phyloP scores from a whole-genome alignment of 2,329 filamentous ascomycete species.

The Metarhizium guizhouense region DNA sequence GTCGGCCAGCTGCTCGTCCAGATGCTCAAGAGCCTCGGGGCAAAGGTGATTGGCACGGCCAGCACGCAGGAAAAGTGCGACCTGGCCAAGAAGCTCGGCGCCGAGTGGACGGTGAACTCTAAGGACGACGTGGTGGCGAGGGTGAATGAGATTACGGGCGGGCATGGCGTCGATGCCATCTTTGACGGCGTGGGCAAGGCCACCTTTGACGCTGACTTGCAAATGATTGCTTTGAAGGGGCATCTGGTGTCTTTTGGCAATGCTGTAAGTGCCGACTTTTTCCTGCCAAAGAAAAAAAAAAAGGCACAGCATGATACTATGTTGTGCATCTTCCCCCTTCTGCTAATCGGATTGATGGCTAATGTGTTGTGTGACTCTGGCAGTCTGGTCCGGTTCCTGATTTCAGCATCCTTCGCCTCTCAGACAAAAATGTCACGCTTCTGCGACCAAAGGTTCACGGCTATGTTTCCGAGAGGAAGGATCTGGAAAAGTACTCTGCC shows the following conservation, averaged over 20 bases:
- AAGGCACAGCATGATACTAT: neutral
- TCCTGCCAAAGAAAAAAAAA: too few relatives aligned
- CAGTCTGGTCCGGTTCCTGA: conserved; percentile 66
- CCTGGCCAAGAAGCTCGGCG: conserved; percentile 61
- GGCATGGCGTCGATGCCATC: conserved; percentile 65
- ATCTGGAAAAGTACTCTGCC: conserved; percentile 59
- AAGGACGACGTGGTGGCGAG: conserved; percentile 45
- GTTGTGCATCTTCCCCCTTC: neutral
- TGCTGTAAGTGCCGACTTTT: conserved; percentile 40
- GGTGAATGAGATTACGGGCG: conserved; percentile 61
- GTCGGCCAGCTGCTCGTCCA: conserved; percentile 70
- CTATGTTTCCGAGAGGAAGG: conserved; percentile 61
- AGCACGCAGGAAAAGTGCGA: conserved; percentile 63
- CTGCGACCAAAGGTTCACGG: conserved; percentile 64
- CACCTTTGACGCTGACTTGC: conserved; percentile 72
- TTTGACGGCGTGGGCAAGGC: conserved; percentile 81
- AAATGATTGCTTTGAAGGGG: conserved; percentile 69
- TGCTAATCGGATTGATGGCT: neutral
- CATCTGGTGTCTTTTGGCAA: conserved; percentile 74
- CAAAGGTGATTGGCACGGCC: conserved; percentile 71
- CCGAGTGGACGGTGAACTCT: conserved; percentile 65
- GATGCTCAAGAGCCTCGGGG: conserved; percentile 63
- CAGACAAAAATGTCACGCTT: conserved; percentile 68
- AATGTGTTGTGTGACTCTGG: neutral
- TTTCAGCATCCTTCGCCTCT: conserved; percentile 45